Percentiles rank a stretch among this genome's conserved stretches.
These are phyloP conservation scores for Candida caryicola DNA, from an alignment of 805 yeast genomes.

Conservation along the genomic window DNA sequence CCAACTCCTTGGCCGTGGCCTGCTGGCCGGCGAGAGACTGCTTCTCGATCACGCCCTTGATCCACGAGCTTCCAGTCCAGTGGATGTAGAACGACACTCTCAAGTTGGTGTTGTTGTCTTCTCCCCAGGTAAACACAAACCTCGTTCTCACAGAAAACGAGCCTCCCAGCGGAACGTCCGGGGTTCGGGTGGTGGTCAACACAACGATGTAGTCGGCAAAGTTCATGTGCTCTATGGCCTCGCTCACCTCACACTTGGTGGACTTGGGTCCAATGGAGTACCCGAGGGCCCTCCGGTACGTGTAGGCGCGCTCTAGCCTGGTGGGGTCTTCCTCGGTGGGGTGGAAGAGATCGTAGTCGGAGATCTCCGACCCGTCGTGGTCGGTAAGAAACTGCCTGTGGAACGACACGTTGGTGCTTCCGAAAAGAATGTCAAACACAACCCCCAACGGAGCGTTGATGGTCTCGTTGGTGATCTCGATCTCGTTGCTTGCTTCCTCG, in stretches of 20 bases:
- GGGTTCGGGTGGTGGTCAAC: conserved; percentile 61
- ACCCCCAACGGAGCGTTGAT: conserved; percentile 65
- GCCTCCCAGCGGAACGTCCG: conserved; percentile 81
- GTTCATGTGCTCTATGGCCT: conserved; percentile 53
- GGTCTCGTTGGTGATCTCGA: conserved; percentile 50
- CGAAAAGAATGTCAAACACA: conserved; percentile 58
- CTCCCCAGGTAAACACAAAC: conserved; percentile 61
- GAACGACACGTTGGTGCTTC: conserved; percentile 49
- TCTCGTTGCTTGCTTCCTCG: conserved; percentile 47
- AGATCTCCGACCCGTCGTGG: conserved; percentile 64
- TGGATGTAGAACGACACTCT: conserved; percentile 54
- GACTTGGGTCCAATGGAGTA: conserved; percentile 77
- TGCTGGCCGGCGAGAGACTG: conserved; percentile 73
- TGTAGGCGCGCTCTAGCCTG: conserved; percentile 45
- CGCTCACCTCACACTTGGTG: conserved; percentile 63
- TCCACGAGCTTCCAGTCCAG: conserved; percentile 79
- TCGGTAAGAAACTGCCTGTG: conserved; percentile 42
- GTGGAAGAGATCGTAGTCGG: conserved; percentile 37
- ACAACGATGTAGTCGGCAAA: conserved; percentile 47
- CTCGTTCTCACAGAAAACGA: conserved; percentile 62
- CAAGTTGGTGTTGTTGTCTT: conserved; percentile 50
- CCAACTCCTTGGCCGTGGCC: conserved; percentile 52
- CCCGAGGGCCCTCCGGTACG: conserved; percentile 61
- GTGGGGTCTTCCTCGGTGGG: conserved; percentile 38
- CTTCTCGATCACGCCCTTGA: conserved; percentile 70